These are phyloP conservation scores for Suhomyces coccinellae DNA, from an alignment of 1,139 yeast species.

Conservation along the genomic window DNA sequence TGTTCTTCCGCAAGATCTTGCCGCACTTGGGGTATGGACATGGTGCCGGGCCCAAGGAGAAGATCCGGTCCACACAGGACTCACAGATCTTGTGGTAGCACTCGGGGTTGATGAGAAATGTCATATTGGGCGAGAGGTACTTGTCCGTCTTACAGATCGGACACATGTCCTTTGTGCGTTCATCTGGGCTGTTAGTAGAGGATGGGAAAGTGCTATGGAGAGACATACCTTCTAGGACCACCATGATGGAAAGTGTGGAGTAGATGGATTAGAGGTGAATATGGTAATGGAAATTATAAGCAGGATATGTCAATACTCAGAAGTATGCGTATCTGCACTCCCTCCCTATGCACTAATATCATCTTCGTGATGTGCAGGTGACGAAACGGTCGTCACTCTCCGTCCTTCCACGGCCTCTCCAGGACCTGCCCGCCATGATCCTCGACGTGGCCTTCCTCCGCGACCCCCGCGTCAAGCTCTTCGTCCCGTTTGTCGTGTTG, in stretches of 20 bases:
- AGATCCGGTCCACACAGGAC: constrained; percentile 92
- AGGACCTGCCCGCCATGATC: constrained; percentile 9
- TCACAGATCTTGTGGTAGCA: constrained; percentile 98
- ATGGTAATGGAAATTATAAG: background rate
- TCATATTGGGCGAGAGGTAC: constrained; percentile 91
- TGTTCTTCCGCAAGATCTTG: constrained; percentile 80
- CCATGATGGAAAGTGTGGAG: constrained; percentile 1
- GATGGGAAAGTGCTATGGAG: constrained; percentile 6
- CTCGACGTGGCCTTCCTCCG: constrained; percentile 14
- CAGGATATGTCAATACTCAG: background rate
- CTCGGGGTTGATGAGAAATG: constrained; percentile 89
- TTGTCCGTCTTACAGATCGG: constrained; percentile 97
- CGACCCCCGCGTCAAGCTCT: constrained; percentile 13
- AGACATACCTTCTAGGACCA: constrained; percentile 13
- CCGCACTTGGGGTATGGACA: constrained; percentile 95
- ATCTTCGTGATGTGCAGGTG: background rate
- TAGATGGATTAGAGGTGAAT: background rate
- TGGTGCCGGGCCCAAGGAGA: constrained; percentile 92
- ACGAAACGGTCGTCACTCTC: background rate
- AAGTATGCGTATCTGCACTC: no score
- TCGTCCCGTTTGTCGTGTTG: constrained; percentile 27
- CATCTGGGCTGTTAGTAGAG: constrained; percentile 25
- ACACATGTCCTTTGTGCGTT: constrained; percentile 73
- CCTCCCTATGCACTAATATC: no score
- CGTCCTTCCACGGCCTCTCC: background rate